A percentile compares a stretch with the other conserved stretches of the same genome.
These are phyloP conservation scores for Mortierella sp. DNA, from an alignment of 371 early-diverging fungal species.

Conservation along the genomic window DNA sequence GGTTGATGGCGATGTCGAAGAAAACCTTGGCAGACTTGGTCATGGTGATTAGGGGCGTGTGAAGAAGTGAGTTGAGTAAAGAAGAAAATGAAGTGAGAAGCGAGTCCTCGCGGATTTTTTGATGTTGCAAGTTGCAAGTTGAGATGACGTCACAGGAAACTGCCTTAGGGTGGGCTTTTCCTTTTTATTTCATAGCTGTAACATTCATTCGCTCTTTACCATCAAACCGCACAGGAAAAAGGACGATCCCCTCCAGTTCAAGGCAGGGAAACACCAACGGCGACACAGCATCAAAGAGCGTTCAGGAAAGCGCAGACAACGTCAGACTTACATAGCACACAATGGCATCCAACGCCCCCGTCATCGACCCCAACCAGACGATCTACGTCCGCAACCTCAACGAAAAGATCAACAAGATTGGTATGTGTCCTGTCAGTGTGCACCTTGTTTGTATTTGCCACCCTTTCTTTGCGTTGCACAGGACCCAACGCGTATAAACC, in stretches of 20 bases:
- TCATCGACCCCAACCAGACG: slow-evolving; percentile 71
- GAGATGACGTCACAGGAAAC: background rate
- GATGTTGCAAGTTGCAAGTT: too few species aligned
- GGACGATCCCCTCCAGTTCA: background rate
- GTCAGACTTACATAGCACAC: slow-evolving; percentile 3
- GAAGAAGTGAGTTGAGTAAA: background rate
- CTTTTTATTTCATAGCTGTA: too few species aligned
- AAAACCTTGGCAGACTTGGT: slow-evolving; percentile 66
- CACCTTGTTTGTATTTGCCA: background rate
- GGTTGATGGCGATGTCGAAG: slow-evolving; percentile 71
- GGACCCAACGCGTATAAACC: background rate
- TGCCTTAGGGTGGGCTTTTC: too few species aligned
- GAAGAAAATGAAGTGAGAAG: background rate
- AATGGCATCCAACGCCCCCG: slow-evolving; percentile 31
- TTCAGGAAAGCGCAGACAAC: background rate
- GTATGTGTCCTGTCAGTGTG: slow-evolving; percentile 50
- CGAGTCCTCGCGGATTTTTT: background rate
- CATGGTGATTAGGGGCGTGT: slow-evolving; percentile 28
- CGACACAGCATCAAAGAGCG: background rate
- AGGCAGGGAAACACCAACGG: background rate
- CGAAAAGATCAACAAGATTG: slow-evolving; percentile 76
- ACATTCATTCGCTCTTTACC: background rate
- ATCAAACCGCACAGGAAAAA: background rate
- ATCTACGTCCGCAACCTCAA: slow-evolving; percentile 76
- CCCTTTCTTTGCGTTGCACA: background rate